phyloP scores from a whole-genome alignment of 1,284 basidiomycete genomes.

The Wallemia mellicola region DNA sequence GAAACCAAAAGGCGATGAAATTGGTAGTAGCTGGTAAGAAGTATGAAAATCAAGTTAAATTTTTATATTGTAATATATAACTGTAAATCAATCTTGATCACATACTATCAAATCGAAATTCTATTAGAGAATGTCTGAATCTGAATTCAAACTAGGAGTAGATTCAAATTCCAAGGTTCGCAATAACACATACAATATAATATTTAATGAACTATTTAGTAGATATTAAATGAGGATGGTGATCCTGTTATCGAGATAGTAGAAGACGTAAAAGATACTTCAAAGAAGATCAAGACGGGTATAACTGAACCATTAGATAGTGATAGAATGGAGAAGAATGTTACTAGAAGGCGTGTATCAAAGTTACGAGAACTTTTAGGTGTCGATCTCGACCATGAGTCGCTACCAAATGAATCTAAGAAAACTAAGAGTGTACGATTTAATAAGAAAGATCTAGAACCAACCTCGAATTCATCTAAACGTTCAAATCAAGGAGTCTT shows the following conservation, averaged over 20 bases:
- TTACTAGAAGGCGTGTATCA: not conserved
- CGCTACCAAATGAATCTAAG: not conserved
- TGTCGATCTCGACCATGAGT: not conserved
- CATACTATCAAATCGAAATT: too few species aligned
- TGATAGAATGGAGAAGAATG: not conserved
- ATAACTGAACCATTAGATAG: not conserved
- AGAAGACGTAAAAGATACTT: not conserved
- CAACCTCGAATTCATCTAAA: not conserved
- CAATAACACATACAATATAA: too few species aligned
- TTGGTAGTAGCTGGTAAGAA: not conserved
- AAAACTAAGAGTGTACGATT: not conserved
- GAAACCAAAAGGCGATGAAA: not conserved
- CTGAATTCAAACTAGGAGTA: not conserved
- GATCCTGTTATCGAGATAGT: not conserved
- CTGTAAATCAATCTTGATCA: too few species aligned
- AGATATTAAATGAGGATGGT: constrained; percentile 1
- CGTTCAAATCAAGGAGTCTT: not conserved
- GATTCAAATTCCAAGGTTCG: not conserved
- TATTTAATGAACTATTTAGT: too few species aligned
- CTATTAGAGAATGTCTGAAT: too few species aligned
- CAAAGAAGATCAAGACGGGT: not conserved
- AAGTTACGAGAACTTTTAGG: not conserved
- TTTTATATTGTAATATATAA: too few species aligned
- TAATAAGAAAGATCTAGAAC: not conserved
- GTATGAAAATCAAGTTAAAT: not conserved